Percentiles rank a stretch among this genome's conserved stretches.
phyloP scores from a whole-genome alignment of 805 yeast genomes.

The Saccharomycopsis guyanensis region DNA sequence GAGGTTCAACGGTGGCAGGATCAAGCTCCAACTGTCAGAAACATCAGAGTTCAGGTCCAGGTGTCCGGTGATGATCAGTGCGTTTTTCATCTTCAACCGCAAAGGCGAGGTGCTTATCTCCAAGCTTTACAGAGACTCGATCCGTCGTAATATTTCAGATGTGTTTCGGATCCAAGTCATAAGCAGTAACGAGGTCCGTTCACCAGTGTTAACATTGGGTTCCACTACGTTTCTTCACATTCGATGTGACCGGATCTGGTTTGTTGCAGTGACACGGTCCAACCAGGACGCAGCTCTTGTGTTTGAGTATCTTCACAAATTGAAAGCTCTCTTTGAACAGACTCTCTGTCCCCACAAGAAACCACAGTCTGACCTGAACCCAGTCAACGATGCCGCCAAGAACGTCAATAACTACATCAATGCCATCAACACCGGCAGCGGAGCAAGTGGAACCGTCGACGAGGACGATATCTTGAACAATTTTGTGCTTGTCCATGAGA shows the following conservation, averaged over 20 bases:
- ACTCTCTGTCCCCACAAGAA: slow-evolving; percentile 26
- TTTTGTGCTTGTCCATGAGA: slow-evolving; percentile 63
- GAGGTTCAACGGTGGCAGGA: no score
- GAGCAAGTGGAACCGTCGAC: slow-evolving; percentile 25
- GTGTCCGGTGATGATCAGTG: slow-evolving; percentile 88
- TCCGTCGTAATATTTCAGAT: slow-evolving; percentile 73
- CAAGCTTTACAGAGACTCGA: slow-evolving; percentile 63
- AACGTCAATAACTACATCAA: slow-evolving; percentile 16
- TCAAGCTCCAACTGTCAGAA: no score
- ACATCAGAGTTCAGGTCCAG: no score
- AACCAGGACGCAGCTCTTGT: slow-evolving; percentile 79
- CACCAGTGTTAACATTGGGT: slow-evolving; percentile 79
- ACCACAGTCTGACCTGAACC: neutral
- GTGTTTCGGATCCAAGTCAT: slow-evolving; percentile 91
- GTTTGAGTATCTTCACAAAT: slow-evolving; percentile 66
- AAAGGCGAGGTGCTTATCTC: slow-evolving; percentile 82
- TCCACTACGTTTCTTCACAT: slow-evolving; percentile 86
- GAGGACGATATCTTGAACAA: slow-evolving; percentile 54
- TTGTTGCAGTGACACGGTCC: slow-evolving; percentile 83
- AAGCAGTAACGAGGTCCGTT: slow-evolving; percentile 42
- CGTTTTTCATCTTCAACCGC: slow-evolving; percentile 66
- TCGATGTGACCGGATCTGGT: slow-evolving; percentile 54
- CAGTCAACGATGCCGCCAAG: slow-evolving; percentile 20
- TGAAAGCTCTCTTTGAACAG: slow-evolving; percentile 45
- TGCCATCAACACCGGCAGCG: slow-evolving; percentile 19